Conservation (phyloP, 768 basidiomycete genomes). For the Cystofilobasidium macerans region DNA sequence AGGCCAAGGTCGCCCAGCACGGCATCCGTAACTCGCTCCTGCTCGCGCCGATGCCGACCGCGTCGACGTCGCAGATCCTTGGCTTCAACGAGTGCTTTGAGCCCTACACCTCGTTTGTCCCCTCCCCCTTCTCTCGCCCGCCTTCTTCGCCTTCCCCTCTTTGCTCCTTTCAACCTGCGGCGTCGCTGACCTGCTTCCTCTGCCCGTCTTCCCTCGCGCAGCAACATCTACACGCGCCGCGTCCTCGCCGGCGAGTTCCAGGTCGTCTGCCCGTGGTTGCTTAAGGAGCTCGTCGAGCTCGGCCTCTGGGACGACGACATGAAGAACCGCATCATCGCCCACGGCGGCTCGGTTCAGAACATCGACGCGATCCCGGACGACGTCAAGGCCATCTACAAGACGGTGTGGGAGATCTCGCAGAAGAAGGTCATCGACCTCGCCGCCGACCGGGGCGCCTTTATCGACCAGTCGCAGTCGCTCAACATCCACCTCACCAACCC, state of each 20-base stretch:
- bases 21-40: slow-evolving; percentile 85
- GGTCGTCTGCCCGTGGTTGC: slow-evolving; percentile 95
- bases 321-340: slow-evolving; percentile 98
- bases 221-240: slow-evolving; percentile 97
- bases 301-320: slow-evolving; percentile 95
- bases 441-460: slow-evolving; percentile 96
- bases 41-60: slow-evolving; percentile 96
- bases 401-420: slow-evolving; percentile 99
- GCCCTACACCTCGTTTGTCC: slow-evolving; percentile 75
- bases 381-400: slow-evolving; percentile 79
- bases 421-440: slow-evolving; percentile 97
- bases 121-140: slow-evolving; percentile 23
- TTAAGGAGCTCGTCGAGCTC: slow-evolving; percentile 92
- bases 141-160: neutral
- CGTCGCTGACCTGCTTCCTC: slow-evolving; percentile 24
- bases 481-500: slow-evolving; percentile 87
- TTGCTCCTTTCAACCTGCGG: neutral
- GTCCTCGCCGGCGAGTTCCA: slow-evolving; percentile 99
- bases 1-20: slow-evolving; percentile 66
- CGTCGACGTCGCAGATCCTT: slow-evolving; percentile 93
- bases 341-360: slow-evolving; percentile 52
- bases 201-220: too few species aligned
- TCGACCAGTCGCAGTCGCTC: slow-evolving; percentile 85
- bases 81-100: slow-evolving; percentile 99
- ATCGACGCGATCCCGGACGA: slow-evolving; percentile 27